Evolutionary conservation across 257 asterid species (phyloP).

Genomic region (Solanum megistacrolobum): DNA sequence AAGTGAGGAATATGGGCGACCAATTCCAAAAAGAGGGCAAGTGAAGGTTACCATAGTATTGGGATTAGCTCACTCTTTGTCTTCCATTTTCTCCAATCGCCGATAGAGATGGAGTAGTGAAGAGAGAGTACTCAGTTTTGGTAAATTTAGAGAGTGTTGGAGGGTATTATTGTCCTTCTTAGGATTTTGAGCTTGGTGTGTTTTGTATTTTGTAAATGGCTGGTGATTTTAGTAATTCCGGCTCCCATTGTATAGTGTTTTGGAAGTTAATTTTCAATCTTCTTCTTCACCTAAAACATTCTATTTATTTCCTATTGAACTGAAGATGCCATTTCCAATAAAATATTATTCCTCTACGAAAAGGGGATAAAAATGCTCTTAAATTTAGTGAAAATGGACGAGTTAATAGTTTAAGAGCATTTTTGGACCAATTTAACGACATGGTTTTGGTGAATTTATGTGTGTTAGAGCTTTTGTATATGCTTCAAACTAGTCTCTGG

Average conservation of each 20-base stretch:
- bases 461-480: not conserved
- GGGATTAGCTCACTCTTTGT: constrained; percentile 49
- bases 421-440: not conserved
- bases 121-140: not conserved
- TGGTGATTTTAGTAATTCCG: not conserved
- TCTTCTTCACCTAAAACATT: too few species aligned
- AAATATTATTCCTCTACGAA: too few species aligned
- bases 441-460: not conserved
- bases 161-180: not conserved
- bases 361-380: too few species aligned
- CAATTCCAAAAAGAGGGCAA: constrained; percentile 63
- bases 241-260: not conserved
- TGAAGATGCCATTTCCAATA: too few species aligned
- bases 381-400: too few species aligned
- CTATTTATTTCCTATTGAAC: too few species aligned
- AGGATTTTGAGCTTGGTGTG: not conserved
- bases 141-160: constrained; percentile 1
- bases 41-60: constrained; percentile 55
- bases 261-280: not conserved
- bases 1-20: constrained; percentile 36
- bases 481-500: not conserved
- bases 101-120: not conserved
- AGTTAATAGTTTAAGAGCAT: too few species aligned
- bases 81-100: constrained; percentile 26
- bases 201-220: not conserved